These are phyloP conservation scores for Chrysopogon serrulatus DNA, from an alignment of 176 grass and related monocot genomes.

Conservation along the genomic window DNA sequence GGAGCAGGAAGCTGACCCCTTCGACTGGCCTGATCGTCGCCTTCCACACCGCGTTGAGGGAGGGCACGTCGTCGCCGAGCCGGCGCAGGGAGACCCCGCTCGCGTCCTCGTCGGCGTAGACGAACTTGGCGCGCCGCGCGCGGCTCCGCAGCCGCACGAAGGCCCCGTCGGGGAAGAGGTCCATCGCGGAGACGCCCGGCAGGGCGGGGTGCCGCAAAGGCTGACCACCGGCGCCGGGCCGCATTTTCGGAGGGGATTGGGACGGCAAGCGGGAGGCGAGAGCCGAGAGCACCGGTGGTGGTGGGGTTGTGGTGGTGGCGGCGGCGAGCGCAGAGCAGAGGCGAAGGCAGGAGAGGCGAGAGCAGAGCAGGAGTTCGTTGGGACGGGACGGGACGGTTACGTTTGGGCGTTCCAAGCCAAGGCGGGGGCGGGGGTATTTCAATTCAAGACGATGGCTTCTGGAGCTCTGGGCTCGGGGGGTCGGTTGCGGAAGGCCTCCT, in stretches of 20 bases:
- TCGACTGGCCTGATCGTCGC: not conserved
- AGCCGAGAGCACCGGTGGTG: too few species aligned
- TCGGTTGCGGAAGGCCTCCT: too few species aligned
- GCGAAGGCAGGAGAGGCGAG: not conserved
- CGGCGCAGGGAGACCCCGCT: not conserved
- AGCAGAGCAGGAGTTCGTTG: not conserved
- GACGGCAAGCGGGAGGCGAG: too few species aligned
- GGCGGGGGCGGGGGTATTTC: not conserved
- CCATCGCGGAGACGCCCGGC: too few species aligned
- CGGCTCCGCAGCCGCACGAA: not conserved
- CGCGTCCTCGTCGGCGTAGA: slow-evolving; percentile 1
- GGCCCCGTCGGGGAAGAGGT: not conserved
- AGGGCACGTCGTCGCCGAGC: not conserved
- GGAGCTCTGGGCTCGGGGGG: not conserved
- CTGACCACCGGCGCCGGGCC: too few species aligned
- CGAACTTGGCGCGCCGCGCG: not conserved
- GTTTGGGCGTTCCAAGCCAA: not conserved
- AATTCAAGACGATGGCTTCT: not conserved
- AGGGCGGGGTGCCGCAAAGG: too few species aligned
- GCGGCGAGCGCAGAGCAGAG: not conserved
- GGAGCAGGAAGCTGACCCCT: not conserved
- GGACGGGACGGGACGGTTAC: not conserved
- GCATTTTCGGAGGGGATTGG: too few species aligned
- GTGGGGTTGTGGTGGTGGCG: not conserved
- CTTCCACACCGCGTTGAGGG: not conserved